Conservation (phyloP, 2,329 filamentous ascomycete species). For the Dactylellina parvicollis region DNA sequence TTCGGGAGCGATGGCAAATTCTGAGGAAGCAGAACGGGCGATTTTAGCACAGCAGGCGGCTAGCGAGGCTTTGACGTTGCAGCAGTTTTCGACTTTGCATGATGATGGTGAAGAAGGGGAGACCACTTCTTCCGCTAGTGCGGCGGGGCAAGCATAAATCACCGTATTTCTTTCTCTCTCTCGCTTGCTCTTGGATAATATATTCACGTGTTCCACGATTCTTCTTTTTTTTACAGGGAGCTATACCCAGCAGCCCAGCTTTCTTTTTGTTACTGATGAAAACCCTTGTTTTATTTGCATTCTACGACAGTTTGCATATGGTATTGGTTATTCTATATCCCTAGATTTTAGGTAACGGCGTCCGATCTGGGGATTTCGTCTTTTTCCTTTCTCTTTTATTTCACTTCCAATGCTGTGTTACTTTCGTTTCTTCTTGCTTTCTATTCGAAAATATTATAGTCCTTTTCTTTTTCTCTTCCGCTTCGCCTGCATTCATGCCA, state of each 20-base stretch:
- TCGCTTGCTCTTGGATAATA: neutral
- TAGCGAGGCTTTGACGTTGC: conserved; percentile 44
- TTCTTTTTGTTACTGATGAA: neutral
- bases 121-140: conserved; percentile 13
- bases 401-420: neutral
- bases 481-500: neutral
- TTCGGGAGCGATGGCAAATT: conserved; percentile 28
- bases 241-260: neutral
- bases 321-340: neutral
- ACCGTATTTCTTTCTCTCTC: neutral
- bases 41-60: conserved; percentile 41
- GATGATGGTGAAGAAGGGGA: conserved; percentile 41
- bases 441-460: neutral
- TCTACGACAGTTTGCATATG: conserved; percentile 17
- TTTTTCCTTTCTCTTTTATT: neutral
- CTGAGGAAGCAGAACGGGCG: conserved; percentile 34
- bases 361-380: conserved; percentile 23
- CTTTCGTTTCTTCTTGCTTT: neutral
- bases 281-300: too few relatives aligned
- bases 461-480: neutral
- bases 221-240: neutral
- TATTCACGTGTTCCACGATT: conserved; percentile 8
- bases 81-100: conserved; percentile 45
- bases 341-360: conserved; percentile 29
- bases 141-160: conserved; percentile 16